Base-by-base conservation (phyloP, 495 filamentous ascomycete genomes). In the Penicillium tannophilum region DNA sequence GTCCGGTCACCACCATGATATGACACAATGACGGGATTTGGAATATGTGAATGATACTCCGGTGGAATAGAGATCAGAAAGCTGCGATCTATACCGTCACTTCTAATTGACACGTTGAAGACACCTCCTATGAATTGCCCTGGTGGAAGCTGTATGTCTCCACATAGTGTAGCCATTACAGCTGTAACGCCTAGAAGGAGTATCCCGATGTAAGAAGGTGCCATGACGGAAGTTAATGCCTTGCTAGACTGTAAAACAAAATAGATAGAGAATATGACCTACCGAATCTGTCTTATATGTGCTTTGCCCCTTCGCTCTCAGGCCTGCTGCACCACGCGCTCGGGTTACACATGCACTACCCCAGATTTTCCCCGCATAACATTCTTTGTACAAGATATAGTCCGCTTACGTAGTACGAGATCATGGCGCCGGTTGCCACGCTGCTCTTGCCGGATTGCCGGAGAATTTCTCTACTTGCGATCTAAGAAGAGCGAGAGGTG, bases 1-100 rank as follows among this genome's bases (percentile, higher is more conserved):
- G 10, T 54, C 9, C 16, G 36, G 19, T 16, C n/a, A 11, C 52
- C 52, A 7, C 52, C 52, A 14, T 54, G 52, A 44, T 44, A 54
- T n/a, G 52, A 54, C 20, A 54, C 8, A 7, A 54, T 54, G 12
- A 43, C 8, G 8, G 52, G 52, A 12, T 36, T 23, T 10, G 52
- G 23, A 42, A 42, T 5, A 1, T 28, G 19, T 31, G 52, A 20
- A 26, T 54, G 24, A n/a, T 54, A 54, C 6, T 30, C 14, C 0
- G 36, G 36, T 43, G 52, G 52, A 28, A 54, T 23, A 2, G 52
- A 41, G 17, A 54, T 3, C 10, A 54, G 36, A 30, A 42, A 54
- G 23, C 20, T 54, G 19, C 52, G 35, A 41, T 54, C 35, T 9
- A 44, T 14, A 9, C 39, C 52, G 30, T 43, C 36, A 17, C 52